Base-by-base conservation (phyloP, 768 basidiomycete species). In the Clitopilus passeckerianus region DNA sequence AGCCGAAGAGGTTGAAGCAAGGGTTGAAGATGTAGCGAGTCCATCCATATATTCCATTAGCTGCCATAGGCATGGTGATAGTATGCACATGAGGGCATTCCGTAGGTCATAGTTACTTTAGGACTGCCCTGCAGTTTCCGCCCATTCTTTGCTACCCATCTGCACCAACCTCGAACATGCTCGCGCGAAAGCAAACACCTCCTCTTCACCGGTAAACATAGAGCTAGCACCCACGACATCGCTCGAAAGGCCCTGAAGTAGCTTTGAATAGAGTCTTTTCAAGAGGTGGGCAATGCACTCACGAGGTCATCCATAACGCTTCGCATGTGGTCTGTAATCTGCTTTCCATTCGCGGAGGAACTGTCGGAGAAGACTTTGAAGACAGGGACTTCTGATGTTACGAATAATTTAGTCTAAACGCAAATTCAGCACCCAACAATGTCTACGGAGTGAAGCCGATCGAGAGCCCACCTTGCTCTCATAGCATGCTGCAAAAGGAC, bases 281-380 rank as follows among this genome's bases (percentile, higher is more conserved):
- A 34, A 55, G n/a, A n/a, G 62, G 37, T 50, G 14, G 53, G 59
- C 55, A 41, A 62, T 44, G 57, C 56, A 70, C 75, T 64, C 57
- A 95, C 94, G n/a, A 98, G 81, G 68, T 98, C 95, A 65, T 97
- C 95, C 93, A 98, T 95, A 59, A 95, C 85, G 65, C 83, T 86
- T 24, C 94, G 85, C 91, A 95, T 93, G 70, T 97, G 92, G 66
- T 93, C 89, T 15, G 86, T 87, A 22, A 87, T 77, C 22, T 72
- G 71, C 41, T 69, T 65, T 23, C 72, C 70, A 12, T 75, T 73
- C 14, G 74, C 67, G 5, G 69, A 62, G 27, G 75, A 66, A 46
- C 90, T 86, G 63, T 91, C 91, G 0, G 93, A 90, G 73, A 98
- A 99, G 43, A 97, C 86, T 68, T 93, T 81, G 71, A 84, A 87